These are phyloP conservation scores for Rhodotorula sphaerocarpa DNA, from an alignment of 768 basidiomycete genomes.

Conservation along the genomic window DNA sequence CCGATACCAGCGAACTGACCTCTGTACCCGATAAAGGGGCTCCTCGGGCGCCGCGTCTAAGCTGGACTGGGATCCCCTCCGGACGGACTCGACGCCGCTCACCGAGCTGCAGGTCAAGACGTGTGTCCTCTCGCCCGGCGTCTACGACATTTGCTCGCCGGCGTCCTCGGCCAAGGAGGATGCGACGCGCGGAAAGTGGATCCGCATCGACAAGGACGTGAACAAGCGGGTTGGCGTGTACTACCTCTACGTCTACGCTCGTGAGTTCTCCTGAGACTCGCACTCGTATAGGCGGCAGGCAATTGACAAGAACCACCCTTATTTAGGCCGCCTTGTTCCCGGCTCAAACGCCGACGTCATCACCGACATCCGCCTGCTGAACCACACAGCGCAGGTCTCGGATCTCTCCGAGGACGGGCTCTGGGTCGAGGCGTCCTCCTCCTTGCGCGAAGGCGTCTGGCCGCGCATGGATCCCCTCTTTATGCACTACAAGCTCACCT, in stretches of 20 bases:
- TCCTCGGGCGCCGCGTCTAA: neutral
- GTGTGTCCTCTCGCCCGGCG: conserved; percentile 34
- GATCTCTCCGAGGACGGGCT: conserved; percentile 48
- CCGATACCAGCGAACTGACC: neutral
- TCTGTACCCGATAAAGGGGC: neutral
- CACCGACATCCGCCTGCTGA: conserved; percentile 22
- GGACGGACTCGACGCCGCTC: conserved; percentile 15
- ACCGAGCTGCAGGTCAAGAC: conserved; percentile 30
- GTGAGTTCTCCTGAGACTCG: neutral
- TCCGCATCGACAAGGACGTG: conserved; percentile 71
- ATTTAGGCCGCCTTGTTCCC: conserved; percentile 4
- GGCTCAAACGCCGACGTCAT: conserved; percentile 11
- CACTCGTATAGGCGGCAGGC: too few relatives aligned
- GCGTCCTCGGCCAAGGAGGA: conserved; percentile 34
- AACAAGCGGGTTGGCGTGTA: conserved; percentile 56
- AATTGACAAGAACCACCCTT: too few relatives aligned
- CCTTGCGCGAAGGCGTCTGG: conserved; percentile 63
- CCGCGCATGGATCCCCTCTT: conserved; percentile 23
- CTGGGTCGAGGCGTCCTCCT: conserved; percentile 60
- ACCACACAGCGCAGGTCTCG: conserved; percentile 69
- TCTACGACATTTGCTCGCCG: conserved; percentile 37
- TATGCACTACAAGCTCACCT: conserved; percentile 49
- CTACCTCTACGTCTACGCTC: conserved; percentile 52
- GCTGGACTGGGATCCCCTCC: conserved; percentile 14
- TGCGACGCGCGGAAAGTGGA: conserved; percentile 60